Base-by-base conservation (phyloP, 2,329 filamentous ascomycete genomes). In the Paraconiothyrium brasiliense region DNA sequence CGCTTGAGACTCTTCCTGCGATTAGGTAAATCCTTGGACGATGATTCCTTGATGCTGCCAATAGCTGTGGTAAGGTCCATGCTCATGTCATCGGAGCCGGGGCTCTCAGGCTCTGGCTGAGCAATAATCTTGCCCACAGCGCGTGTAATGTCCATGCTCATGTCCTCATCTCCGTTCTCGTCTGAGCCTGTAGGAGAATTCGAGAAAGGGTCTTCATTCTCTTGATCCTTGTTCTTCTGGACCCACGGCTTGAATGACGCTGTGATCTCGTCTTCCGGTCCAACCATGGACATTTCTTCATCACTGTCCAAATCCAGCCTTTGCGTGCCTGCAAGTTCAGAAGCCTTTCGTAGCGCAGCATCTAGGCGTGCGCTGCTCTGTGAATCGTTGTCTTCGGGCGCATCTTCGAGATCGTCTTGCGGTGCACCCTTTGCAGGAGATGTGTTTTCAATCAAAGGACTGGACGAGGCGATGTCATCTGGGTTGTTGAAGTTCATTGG, bases 101-200 rank as follows among this genome's bases (percentile, higher is more conserved):
- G 79, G 63, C 76, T 77, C 41, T 75, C 73, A 3, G 68, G 49
- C 47, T 67, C 57, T 54, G 78, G 70, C 35, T 79, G 83, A 5
- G 84, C 81, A 22, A 97, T 78, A 57, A 98, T 97, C 3, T 90
- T 87, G 9, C 94, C 94, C 57, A 97, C 84, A 9, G 88, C 92
- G 58, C 87, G 88, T 1, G 94, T 97, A 8, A 97, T 92, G 70
- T 98, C 94, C 94, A 98, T 97, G 24, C 92, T 95, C 84, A 96
- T 89, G 43, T 94, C 92, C 65, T 85, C 81, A 14, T 85, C 81
- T 13, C 83, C 82, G 13, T 85, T 62, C 14, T 64, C 67, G 4
- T 34, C 20, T 22, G 74, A 68, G 22, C 76, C 74, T 57, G 78
- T 78, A 52, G 78, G 78, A n/a, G 79, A 78, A 24, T 80, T 79